Conservation (phyloP, 2,329 filamentous ascomycete genomes). For the Chaetomium globosum region DNA sequence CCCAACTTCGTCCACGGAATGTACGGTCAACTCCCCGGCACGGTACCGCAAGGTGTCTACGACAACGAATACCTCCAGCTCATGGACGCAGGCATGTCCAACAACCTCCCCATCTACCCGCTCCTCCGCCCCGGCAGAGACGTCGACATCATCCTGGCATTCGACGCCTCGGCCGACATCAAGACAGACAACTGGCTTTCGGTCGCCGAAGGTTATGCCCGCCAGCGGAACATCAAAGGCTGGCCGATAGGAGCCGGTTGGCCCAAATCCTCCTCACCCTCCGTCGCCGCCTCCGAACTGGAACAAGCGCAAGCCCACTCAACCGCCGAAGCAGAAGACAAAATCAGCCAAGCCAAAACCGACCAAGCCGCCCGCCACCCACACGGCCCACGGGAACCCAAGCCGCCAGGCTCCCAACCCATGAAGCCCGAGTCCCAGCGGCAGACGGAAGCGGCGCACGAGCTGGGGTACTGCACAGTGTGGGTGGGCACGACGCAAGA, state of each 20-base stretch:
- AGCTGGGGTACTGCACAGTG: slow-evolving; percentile 87
- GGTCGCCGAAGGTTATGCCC: slow-evolving; percentile 88
- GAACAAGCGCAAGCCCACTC: slow-evolving; percentile 66
- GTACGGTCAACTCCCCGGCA: slow-evolving; percentile 71
- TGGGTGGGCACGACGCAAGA: slow-evolving; percentile 90
- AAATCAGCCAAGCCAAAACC: slow-evolving; percentile 62
- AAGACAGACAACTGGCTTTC: slow-evolving; percentile 95
- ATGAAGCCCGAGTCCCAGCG: slow-evolving; percentile 37
- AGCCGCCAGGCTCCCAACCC: slow-evolving; percentile 2
- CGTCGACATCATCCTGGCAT: slow-evolving; percentile 87
- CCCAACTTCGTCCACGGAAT: slow-evolving; percentile 89
- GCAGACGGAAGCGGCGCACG: slow-evolving; percentile 52
- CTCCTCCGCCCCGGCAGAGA: slow-evolving; percentile 84
- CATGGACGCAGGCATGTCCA: slow-evolving; percentile 99
- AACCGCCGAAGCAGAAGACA: slow-evolving; percentile 62
- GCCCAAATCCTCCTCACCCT: slow-evolving; percentile 66
- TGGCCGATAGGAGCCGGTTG: slow-evolving; percentile 96
- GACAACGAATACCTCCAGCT: slow-evolving; percentile 71
- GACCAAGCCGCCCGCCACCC: slow-evolving; percentile 46
- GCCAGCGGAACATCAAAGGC: slow-evolving; percentile 85
- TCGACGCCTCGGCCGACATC: slow-evolving; percentile 92
- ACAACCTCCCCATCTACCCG: slow-evolving; percentile 95
- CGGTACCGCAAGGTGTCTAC: slow-evolving; percentile 77
- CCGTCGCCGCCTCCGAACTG: slow-evolving; percentile 66
- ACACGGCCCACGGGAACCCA: neutral